Evolutionary conservation across 2,329 filamentous ascomycete species (phyloP).

Genomic region (Clonostachys chloroleuca): DNA sequence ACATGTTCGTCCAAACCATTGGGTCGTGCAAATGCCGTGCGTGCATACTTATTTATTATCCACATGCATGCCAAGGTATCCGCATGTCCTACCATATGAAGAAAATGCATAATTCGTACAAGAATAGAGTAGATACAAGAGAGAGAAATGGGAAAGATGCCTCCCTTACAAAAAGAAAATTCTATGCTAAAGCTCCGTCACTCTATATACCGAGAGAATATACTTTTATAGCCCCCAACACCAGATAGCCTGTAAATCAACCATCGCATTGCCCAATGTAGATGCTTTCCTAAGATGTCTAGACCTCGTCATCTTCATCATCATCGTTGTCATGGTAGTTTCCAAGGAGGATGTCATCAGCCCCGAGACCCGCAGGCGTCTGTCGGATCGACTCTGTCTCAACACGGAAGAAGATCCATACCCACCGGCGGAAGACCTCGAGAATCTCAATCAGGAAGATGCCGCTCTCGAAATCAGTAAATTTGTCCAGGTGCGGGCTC

Average conservation of each 20-base stretch:
- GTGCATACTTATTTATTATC: too few relatives aligned
- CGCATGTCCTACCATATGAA: too few relatives aligned
- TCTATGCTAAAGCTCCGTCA: background rate
- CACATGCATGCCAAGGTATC: too few relatives aligned
- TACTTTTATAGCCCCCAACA: background rate
- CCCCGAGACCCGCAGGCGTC: conserved; percentile 41
- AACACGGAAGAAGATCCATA: conserved; percentile 95
- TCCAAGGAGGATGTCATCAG: conserved; percentile 71
- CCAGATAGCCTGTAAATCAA: background rate
- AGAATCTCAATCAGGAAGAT: conserved; percentile 85
- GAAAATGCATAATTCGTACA: too few relatives aligned
- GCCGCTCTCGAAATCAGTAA: conserved; percentile 81
- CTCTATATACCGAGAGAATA: background rate
- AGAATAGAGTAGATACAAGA: background rate
- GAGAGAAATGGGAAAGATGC: background rate
- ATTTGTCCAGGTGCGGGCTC: conserved; percentile 73
- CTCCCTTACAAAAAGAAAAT: background rate
- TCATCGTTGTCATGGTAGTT: conserved; percentile 62
- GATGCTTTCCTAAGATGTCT: background rate
- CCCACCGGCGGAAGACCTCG: conserved; percentile 84
- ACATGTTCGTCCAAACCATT: too few relatives aligned
- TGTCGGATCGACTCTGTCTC: conserved; percentile 86
- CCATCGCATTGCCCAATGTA: background rate
- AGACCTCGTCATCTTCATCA: conserved; percentile 23
- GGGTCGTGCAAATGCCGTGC: too few relatives aligned